Evolutionary conservation across 2,329 filamentous ascomycete species (phyloP), one percentile per base, ranked within the genome.

Genomic region (Xylaria sp.): DNA sequence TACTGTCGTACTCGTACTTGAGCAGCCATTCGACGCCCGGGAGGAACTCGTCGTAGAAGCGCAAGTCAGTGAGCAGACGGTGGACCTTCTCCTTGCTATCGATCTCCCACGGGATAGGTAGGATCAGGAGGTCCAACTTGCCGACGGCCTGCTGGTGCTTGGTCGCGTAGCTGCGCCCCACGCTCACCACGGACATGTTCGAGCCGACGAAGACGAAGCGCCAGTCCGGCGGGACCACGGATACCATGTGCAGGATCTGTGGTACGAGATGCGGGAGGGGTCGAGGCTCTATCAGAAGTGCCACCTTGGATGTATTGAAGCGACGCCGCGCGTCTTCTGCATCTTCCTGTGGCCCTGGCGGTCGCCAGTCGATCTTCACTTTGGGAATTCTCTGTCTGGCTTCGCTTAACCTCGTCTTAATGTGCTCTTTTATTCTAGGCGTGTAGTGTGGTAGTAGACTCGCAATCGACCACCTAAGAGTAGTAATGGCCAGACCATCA

Each of bases 1-100:
- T 86, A 72, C 84, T 86, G 74, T 88, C 86, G n/a, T 82, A 79
- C 71, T 88, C 85, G 71, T 83, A 88, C 73, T 84, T 84, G 62
- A 88, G 78, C 29, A 88, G 76, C 84, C 84, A 87, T 76, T 88
- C 85, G 40, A 84, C 84, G 0, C 79, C 80, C 0, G 84, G 81
- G 21, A 87, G 73, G 58, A 86, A 82, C 69, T 84, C 82, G 69
- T 86, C 80, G 73, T 88, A 88, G 73, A 88, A 86, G 47, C 84
- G 81, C 1, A 81, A 61, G 70, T 85, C 84, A 2, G 86, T 88
- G 63, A 88, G 76, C 5, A 85, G 74, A 32, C 84, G 80, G 69
- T 79, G 83, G 23, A 87, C 80, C 68, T 82, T 78, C 72, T 88
- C 86, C 75, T 84, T 84, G 64, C 76, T 79, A 10, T 79, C 78